Evolutionary conservation across 192 early-diverging fungal genomes (phyloP), one percentile per base, ranked within the genome.

Genomic region (Gaertneriomyces semiglobifer): DNA sequence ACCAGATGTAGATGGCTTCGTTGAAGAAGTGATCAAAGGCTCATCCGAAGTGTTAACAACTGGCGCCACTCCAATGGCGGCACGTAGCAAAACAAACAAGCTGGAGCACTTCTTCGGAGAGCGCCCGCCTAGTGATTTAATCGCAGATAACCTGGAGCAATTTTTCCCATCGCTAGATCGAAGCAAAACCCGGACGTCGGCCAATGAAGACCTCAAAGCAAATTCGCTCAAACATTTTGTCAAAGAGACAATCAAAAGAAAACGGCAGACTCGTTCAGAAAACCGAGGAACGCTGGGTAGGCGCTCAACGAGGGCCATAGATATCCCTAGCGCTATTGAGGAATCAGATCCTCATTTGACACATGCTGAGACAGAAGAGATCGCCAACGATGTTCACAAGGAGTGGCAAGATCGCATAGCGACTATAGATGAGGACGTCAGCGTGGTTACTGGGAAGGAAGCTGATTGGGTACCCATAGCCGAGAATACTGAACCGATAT

Each of bases 41-140:
- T 33, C 25, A 33, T 33, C 25, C 0, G 25, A 33, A 33, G 25
- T 33, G 25, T 33, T 33, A 33, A 33, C 25, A 33, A 52, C 3
- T 6, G 50, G 50, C 5, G 33, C 5, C 12, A 39, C 12, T 38
- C 55, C 55, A 12, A 12, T 57, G 14, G 25, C 25, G 25, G 5
- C 55, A 39, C 16, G 55, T 16, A 12, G 4, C 55, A 25, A 14
- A 57, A 25, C 55, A 38, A 57, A 85, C 11, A 82, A 89, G 60
- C 83, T 83, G 57, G 85, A 70, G 69, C 85, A 88, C 33, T 94
- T 96, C 71, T 93, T 96, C 70, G 95, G 93, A 39, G 93, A 97
- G 72, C 88, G 96, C 5, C 96, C 96, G 11, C 93, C 94, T 0
- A 88, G 88, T 2, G 93, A 98, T 72, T 75, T 93, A 41, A 96